A percentile compares a stretch with the other conserved stretches of the same genome.
These are phyloP conservation scores for Anisodus tanguticus DNA, from an alignment of 257 asterid genomes.

Conservation along the genomic window DNA sequence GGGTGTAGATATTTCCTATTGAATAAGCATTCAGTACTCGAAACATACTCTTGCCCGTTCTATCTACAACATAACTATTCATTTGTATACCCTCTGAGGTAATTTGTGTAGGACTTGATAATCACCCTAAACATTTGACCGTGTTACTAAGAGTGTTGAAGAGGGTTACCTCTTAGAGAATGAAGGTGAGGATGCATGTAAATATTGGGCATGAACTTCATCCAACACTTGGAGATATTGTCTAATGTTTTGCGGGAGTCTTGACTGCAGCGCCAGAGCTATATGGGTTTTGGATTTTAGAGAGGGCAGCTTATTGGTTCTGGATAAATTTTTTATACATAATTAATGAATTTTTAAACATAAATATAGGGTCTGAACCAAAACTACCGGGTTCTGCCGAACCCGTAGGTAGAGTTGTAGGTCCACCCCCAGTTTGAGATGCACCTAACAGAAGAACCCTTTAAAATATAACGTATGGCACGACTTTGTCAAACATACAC, in stretches of 20 bases:
- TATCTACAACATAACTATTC: background rate
- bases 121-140: background rate
- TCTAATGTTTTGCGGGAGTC: background rate
- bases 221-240: background rate
- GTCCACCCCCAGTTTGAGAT: too few relatives aligned
- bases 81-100: background rate
- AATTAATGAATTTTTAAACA: too few relatives aligned
- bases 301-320: too few relatives aligned
- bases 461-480: too few relatives aligned
- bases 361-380: too few relatives aligned
- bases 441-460: background rate
- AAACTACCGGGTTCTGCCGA: too few relatives aligned
- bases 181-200: background rate
- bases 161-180: background rate
- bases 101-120: background rate
- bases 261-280: background rate
- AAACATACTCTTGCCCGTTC: background rate
- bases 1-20: background rate
- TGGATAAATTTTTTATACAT: too few relatives aligned
- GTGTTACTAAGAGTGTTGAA: background rate
- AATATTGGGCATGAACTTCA: background rate
- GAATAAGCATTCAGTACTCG: background rate
- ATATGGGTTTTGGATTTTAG: too few relatives aligned
- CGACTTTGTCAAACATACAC: background rate
- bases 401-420: too few relatives aligned